Conservation (phyloP, 208 protist genomes). For the Trypanosomatidae sp. region DNA sequence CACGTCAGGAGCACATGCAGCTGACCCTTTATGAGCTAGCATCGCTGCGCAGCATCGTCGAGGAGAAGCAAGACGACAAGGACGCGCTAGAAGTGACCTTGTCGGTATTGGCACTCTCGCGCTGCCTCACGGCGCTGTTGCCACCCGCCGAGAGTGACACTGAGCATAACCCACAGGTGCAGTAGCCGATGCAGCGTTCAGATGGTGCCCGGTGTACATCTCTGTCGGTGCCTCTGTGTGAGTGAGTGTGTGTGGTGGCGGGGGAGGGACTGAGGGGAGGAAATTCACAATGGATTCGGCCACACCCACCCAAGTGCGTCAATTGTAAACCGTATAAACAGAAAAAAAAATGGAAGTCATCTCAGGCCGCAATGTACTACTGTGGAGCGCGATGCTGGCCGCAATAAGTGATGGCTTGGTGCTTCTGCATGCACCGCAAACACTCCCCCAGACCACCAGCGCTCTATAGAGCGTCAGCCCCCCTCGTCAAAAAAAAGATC, state of each 20-base stretch:
- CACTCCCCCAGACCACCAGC: background rate
- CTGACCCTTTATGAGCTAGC: constrained; percentile 63
- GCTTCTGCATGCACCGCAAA: background rate
- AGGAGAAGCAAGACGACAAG: constrained; percentile 4
- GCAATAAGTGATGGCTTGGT: background rate
- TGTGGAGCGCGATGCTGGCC: background rate
- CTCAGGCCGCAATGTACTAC: background rate
- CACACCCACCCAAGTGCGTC: background rate
- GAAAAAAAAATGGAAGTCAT: background rate
- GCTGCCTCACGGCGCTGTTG: background rate
- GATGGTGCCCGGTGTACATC: background rate
- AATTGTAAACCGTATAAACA: too few species aligned
- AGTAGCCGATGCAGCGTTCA: background rate
- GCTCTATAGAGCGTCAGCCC: background rate
- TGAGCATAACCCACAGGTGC: background rate
- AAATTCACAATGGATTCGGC: too few species aligned
- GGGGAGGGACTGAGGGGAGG: background rate
- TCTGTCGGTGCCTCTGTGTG: background rate
- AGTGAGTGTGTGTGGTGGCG: too few species aligned
- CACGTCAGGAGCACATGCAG: constrained; percentile 49
- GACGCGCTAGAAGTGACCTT: background rate
- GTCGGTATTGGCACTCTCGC: background rate
- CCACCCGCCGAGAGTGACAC: background rate
- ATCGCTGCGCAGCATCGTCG: constrained; percentile 26
- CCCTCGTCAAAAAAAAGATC: background rate